Base-by-base conservation (phyloP, 257 asterid species). In the Forsythia suspensa region DNA sequence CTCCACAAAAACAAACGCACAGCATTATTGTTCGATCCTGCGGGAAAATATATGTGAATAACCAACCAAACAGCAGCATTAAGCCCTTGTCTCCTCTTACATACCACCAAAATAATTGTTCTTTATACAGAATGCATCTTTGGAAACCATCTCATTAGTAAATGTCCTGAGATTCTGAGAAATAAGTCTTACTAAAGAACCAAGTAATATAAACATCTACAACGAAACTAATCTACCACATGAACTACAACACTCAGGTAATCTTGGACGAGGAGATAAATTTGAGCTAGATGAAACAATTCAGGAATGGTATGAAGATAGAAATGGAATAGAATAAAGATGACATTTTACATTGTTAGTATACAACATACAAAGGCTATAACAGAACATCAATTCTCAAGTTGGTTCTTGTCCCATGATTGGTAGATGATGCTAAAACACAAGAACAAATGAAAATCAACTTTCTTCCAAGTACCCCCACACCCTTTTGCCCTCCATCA, bases 1-100 rank as follows among this genome's bases (percentile, higher is more conserved):
- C 85, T 85, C 94, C 91, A 89, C 20, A 91, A 88, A 87, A 92
- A 86, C 68, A 82, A 65, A 61, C 85, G 88, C 88, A 92, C 39
- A 71, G 78, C 67, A 70, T 63, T 79, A 51, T 74, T 74, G 81
- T 81, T 78, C n/a, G 86, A 78, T 61, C 91, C 98, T 93, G 91
- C 86, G 84, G 46, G 48, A 80, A 73, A 72, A 71, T 76, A 37
- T 44, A 57, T 73, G 67, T 65, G 68, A 82, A 76, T 42, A 78
- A 78, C 63, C 75, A 76, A 79, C 70, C 78, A 84, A 85, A 74
- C 40, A 73, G 77, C 79, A 71, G 72, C 67, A 46, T 61, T 72
- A 77, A 82, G 52, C 76, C 44, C 42, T 57, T 65, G 46, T 43
- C 74, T 78, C 73, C 21, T 42, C 16, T 15, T 69, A 57, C 41